Evolutionary conservation across 1,284 basidiomycete species (phyloP), one percentile per base, ranked within the genome.

Genomic region (Gymnopus androsaceus): DNA sequence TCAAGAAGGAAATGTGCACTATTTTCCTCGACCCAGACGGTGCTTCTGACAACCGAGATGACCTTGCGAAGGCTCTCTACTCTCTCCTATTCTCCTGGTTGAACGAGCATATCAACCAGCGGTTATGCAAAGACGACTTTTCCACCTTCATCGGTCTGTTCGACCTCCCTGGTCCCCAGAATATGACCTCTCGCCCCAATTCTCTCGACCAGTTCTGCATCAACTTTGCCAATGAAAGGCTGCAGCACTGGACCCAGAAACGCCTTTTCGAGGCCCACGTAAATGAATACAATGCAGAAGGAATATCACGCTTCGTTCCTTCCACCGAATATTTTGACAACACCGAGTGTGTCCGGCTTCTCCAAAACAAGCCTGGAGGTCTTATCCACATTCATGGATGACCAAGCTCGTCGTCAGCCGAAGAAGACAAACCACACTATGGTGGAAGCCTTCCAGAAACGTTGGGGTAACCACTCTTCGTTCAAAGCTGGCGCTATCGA

Each of bases 351-450:
- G 72, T 98, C 31, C 86, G 92, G 11, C 78, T 99, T 45, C 75
- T 99, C 41, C 89, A 94, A 65, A 90, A 94, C 69, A 81, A 82
- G 61, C 95, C 94, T 2, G 93, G 94, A 14, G 96, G 97, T 3
- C 79, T 99, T 30, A 87, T 98, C 51, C 93, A 96, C 68, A 98
- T 98, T n/a, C 71, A 94, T 98, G 87, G 95, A 98, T 68, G 96
- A 99, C 67, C 94, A 98, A 72, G 90, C 94, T 9, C 81, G 89
- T 15, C 81, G 91, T 38, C 82, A 84, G 60, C 87, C 91, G 33
- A 95, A 94, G 75, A 96, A 95, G 84, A 94, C 88, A 6, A 93
- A 98, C 66, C 82, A 88, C 56, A 94, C 90, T 3, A 97, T 98
- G 94, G 85, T 96, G 15, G 94, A 98, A 63, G 92, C 95, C 0